Evolutionary conservation across 2,329 filamentous ascomycete genomes (phyloP), one percentile per base, ranked within the genome.

Genomic region (Penicillium sp.): DNA sequence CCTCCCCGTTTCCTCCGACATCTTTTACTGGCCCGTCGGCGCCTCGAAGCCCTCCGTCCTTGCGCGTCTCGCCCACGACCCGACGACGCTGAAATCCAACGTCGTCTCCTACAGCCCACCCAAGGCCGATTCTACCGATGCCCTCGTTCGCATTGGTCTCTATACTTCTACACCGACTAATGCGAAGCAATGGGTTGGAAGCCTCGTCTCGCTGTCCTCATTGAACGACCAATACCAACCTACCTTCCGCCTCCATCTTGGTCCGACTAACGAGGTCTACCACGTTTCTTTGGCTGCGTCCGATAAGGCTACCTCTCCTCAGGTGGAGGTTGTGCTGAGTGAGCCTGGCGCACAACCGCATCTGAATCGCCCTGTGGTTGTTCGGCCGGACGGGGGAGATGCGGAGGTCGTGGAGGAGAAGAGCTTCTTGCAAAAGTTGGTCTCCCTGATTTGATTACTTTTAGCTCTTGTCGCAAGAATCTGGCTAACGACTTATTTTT

Each of bases 141-240:
- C 78, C 63, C 79, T 84, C 57, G 70, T 82, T 39, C 77, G 80
- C 32, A 71, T 84, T 6, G 81, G 80, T 52, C 76, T 82, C 27
- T 79, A 75, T 60, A 82, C 61, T 32, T 58, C 58, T 17, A 68
- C 65, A 1, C 51, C 64, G 1, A 57, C 63, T 21, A 68, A 67
- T 37, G 42, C 64, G 13, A 71, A 67, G 45, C 68, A 72, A 64
- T 75, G 72, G 73, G 65, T 70, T 7, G 73, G 74, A 6, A 73
- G 70, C 29, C 61, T 77, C 13, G 68, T 73, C 7, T 74, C 73
- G 5, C 48, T 67, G 18, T 67, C 69, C 10, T 62, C 70, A 2
- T 67, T 77, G 43, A 41, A 43, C 46, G 51, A 59, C 21, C 46
- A 56, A 9, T 49, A 61, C 37, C 58, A 62, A 41, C 70, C 72